Conservation (phyloP, 192 early-diverging fungal genomes). For the Rhizoclosmatium sp. region DNA sequence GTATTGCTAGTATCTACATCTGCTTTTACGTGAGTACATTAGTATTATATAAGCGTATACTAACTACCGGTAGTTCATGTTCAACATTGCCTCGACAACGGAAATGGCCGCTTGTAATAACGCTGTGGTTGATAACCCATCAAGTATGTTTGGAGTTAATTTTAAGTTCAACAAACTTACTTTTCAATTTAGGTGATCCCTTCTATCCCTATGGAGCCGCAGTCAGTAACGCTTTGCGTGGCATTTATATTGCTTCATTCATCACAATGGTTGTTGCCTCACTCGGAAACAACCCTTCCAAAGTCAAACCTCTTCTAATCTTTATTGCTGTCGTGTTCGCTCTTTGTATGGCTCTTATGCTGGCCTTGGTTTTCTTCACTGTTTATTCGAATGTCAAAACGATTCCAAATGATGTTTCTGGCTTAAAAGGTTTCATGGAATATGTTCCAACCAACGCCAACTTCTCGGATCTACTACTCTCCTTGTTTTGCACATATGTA, state of each 20-base stretch:
- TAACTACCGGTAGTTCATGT: constrained; percentile 35
- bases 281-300: constrained; percentile 61
- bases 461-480: constrained; percentile 55
- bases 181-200: constrained; percentile 39
- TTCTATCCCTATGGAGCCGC: constrained; percentile 67
- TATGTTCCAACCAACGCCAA: constrained; percentile 42
- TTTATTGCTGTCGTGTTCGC: constrained; percentile 78
- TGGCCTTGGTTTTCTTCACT: constrained; percentile 51
- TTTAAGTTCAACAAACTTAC: too few species aligned
- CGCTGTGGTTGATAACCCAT: neutral
- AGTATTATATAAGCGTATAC: neutral
- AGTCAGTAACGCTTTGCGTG: constrained; percentile 44
- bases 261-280: constrained; percentile 57
- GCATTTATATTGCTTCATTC: constrained; percentile 48
- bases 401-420: constrained; percentile 35
- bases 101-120: neutral
- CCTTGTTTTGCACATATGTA: constrained; percentile 55
- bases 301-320: constrained; percentile 72
- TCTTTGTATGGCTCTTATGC: constrained; percentile 75
- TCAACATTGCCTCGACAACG: constrained; percentile 38
- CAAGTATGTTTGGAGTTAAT: neutral
- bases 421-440: constrained; percentile 13
- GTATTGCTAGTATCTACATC: constrained; percentile 62
- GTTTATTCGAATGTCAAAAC: constrained; percentile 21
- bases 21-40: constrained; percentile 48